Percentiles rank a stretch among this genome's conserved stretches.
These are phyloP conservation scores for Torulaspora indica DNA, from an alignment of 805 yeast genomes.

Conservation along the genomic window DNA sequence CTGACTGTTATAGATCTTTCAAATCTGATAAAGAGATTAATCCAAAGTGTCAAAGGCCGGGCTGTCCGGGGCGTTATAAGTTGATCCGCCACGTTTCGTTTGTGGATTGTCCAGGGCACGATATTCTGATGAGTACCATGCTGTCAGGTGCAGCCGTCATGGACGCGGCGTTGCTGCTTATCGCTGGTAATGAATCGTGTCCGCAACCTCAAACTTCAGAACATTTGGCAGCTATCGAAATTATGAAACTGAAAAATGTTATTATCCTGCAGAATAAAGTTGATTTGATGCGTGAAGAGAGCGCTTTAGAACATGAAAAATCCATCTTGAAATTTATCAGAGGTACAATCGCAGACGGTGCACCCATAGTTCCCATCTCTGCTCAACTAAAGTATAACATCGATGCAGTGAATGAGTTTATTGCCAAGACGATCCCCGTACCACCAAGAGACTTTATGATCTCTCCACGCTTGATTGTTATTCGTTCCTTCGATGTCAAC, in stretches of 20 bases:
- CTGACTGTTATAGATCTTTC: conserved; percentile 91
- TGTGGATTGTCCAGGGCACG: conserved; percentile 99
- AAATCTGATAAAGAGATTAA: conserved; percentile 90
- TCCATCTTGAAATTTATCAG: conserved; percentile 87
- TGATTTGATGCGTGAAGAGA: conserved; percentile 95
- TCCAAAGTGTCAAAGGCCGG: conserved; percentile 87
- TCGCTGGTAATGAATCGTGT: conserved; percentile 98
- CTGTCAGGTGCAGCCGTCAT: conserved; percentile 99
- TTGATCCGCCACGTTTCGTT: conserved; percentile 95
- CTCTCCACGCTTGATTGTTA: conserved; percentile 91
- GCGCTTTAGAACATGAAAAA: conserved; percentile 92
- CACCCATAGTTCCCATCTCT: conserved; percentile 97
- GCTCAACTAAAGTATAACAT: conserved; percentile 98
- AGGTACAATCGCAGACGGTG: conserved; percentile 98
- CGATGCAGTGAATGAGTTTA: conserved; percentile 96
- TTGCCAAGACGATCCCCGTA: conserved; percentile 88
- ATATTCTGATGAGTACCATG: conserved; percentile 99
- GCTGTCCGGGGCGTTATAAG: conserved; percentile 83
- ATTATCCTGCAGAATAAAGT: conserved; percentile 96
- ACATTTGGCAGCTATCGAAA: conserved; percentile 98
- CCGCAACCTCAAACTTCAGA: conserved; percentile 99
- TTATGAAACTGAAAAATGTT: conserved; percentile 96
- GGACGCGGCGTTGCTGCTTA: conserved; percentile 96
- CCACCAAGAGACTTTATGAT: conserved; percentile 94
- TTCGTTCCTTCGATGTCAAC: conserved; percentile 97